Evolutionary conservation across 2,329 filamentous ascomycete species (phyloP), one percentile per base, ranked within the genome.

Genomic region (Dendrostoma leiphaemia): DNA sequence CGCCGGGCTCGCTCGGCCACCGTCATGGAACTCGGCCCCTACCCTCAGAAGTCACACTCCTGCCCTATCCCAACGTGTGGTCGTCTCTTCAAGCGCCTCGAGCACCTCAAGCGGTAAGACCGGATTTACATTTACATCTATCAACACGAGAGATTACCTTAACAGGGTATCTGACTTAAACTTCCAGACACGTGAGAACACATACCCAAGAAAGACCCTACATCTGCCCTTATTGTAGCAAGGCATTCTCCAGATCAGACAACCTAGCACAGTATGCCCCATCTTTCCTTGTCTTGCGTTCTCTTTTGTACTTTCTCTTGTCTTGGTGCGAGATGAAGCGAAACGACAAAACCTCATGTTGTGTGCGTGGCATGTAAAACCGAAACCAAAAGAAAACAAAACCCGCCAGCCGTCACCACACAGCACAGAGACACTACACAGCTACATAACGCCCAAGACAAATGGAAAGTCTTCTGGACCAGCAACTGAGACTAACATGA

Each of bases 161-260:
- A 34, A 46, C 44, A 46, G 44, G 44, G 65, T 71, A 75, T 77
- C 75, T 77, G 67, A 77, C 67, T 68, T 69, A 69, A 63, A 19
- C 67, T 70, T 78, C 71, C 82, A 96, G 92, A 82, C 94, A 99
- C 78, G 94, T 99, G 73, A 90, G 94, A 76, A 99, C 94, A 67
- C 94, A 99, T 81, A 99, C 94, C 53, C 94, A 99, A 81, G 94
- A 99, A 80, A 90, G 93, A 76, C 94, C 94, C 64, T 99, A 99
- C 75, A 88, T 95, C 69, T 99, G 94, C 83, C 89, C 90, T 64
- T 88, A 96, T 73, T 99, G 94, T 84, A 96, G 90, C 82, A 97
- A 97, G 81, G 93, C 93, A 62, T 99, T 99, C 74, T 97, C 94
- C 57, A 83, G 94, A 75, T 97, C 93, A 67, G 94, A 99, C 78